Percentiles rank a stretch among this genome's conserved stretches.
Evolutionary conservation across 805 yeast genomes (phyloP).

Genomic region (Nakazawaea laoshanensis): DNA sequence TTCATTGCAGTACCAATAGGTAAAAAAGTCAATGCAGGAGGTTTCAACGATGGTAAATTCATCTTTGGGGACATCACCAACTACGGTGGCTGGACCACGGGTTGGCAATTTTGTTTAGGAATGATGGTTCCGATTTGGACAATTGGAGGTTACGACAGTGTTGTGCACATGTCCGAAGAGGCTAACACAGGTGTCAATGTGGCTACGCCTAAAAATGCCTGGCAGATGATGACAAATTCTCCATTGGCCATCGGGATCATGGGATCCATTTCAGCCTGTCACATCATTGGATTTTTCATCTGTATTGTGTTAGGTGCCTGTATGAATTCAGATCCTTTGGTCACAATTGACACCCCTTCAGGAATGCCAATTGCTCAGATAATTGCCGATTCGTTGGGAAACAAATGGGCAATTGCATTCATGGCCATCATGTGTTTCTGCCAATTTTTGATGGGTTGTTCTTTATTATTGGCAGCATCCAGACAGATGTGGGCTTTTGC

Average conservation of each 20-base stretch:
- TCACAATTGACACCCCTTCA: conserved; percentile 22
- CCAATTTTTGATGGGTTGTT: conserved; percentile 39
- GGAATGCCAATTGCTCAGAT: conserved; percentile 42
- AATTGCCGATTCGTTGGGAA: conserved; percentile 37
- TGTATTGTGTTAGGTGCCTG: conserved; percentile 27
- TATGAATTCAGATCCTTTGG: conserved; percentile 23
- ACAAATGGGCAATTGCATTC: conserved; percentile 39
- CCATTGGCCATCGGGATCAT: conserved; percentile 34
- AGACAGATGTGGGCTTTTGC: conserved; percentile 47
- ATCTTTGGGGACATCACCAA: conserved; percentile 28
- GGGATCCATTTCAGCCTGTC: conserved; percentile 34
- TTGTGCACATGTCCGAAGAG: conserved; percentile 38
- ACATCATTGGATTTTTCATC: conserved; percentile 33
- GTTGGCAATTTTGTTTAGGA: conserved; percentile 33
- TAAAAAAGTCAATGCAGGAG: conserved; percentile 17
- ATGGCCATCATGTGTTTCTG: conserved; percentile 39
- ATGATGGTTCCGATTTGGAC: conserved; percentile 46
- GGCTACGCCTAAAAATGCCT: conserved; percentile 23
- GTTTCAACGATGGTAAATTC: conserved; percentile 23
- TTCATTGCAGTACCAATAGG: conserved; percentile 40
- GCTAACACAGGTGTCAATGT: conserved; percentile 29
- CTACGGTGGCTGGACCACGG: conserved; percentile 27
- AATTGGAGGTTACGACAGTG: conserved; percentile 42
- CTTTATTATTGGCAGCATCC: conserved; percentile 36
- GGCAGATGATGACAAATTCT: conserved; percentile 11